Conservation (phyloP, 2,329 filamentous ascomycete genomes). For the Aspergillus oerlinghausenensis region DNA sequence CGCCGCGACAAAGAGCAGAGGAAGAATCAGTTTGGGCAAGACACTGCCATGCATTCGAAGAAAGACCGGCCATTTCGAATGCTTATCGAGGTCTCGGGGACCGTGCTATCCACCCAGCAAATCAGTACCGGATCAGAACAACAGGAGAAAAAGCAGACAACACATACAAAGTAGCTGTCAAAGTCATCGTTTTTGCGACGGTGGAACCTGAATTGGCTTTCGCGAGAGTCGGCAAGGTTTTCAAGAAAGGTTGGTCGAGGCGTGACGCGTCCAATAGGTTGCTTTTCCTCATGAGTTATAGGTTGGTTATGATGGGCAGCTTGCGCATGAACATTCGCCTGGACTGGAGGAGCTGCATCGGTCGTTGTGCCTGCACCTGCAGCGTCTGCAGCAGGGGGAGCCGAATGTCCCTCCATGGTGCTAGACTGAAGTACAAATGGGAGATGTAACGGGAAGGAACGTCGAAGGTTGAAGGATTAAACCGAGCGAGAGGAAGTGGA, state of each 20-base stretch:
- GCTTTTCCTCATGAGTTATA: slow-evolving; percentile 19
- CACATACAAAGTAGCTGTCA: slow-evolving; percentile 58
- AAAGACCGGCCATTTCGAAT: slow-evolving; percentile 73
- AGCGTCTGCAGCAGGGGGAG: slow-evolving; percentile 9
- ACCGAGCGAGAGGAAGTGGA: slow-evolving; percentile 4
- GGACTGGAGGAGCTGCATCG: slow-evolving; percentile 18
- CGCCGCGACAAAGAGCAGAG: slow-evolving; percentile 55
- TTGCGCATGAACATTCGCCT: slow-evolving; percentile 12
- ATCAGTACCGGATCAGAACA: background rate
- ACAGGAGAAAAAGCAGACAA: background rate
- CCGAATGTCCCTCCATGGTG: slow-evolving; percentile 1
- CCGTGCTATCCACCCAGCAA: slow-evolving; percentile 20
- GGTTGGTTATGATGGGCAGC: slow-evolving; percentile 5
- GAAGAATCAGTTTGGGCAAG: slow-evolving; percentile 68
- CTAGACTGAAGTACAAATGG: background rate
- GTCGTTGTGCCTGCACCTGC: slow-evolving; percentile 3
- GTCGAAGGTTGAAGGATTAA: background rate
- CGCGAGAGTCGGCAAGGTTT: slow-evolving; percentile 28
- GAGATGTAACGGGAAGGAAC: background rate
- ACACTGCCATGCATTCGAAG: slow-evolving; percentile 73
- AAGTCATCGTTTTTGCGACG: slow-evolving; percentile 42
- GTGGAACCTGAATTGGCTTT: slow-evolving; percentile 27
- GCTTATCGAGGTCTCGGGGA: slow-evolving; percentile 65
- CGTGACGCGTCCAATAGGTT: slow-evolving; percentile 20
- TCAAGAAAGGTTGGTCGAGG: slow-evolving; percentile 32